Conservation (phyloP, 495 filamentous ascomycete species). For the Recurvomyces mirabilis region DNA sequence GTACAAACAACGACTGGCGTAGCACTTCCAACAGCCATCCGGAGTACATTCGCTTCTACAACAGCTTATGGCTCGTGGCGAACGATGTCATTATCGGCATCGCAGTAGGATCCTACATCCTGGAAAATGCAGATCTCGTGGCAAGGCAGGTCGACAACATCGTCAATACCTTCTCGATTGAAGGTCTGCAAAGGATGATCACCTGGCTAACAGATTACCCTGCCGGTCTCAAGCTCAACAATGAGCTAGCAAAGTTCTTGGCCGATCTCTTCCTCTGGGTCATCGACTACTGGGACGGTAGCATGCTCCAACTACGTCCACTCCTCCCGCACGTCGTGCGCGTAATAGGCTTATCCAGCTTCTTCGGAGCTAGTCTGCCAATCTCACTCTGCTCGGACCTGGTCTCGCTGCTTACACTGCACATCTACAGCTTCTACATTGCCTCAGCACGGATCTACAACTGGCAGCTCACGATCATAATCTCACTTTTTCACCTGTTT, state of each 20-base stretch:
- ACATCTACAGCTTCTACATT: slow-evolving; percentile 97
- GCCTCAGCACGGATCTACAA: slow-evolving; percentile 93
- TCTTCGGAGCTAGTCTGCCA: slow-evolving; percentile 92
- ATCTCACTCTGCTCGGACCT: slow-evolving; percentile 94
- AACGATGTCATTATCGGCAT: slow-evolving; percentile 99
- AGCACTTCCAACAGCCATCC: slow-evolving; percentile 92
- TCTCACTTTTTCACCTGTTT: slow-evolving; percentile 95
- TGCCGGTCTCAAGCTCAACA: slow-evolving; percentile 96
- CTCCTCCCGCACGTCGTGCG: slow-evolving; percentile 76
- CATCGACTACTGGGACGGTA: slow-evolving; percentile 90
- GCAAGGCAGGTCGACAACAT: slow-evolving; percentile 69
- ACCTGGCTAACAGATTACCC: slow-evolving; percentile 94
- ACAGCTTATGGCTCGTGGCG: slow-evolving; percentile 94
- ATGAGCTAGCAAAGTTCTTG: slow-evolving; percentile 82
- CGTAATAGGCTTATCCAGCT: slow-evolving; percentile 88
- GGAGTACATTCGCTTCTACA: slow-evolving; percentile 98
- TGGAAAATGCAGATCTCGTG: slow-evolving; percentile 83
- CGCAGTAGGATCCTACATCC: slow-evolving; percentile 89
- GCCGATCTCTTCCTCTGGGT: slow-evolving; percentile 96
- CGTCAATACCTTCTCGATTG: slow-evolving; percentile 72
- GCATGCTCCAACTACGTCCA: slow-evolving; percentile 63
- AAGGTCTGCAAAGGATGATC: slow-evolving; percentile 80
- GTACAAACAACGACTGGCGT: slow-evolving; percentile 85
- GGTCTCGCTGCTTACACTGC: slow-evolving; percentile 79
- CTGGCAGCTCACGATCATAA: slow-evolving; percentile 93